phyloP scores from a whole-genome alignment of 192 early-diverging fungal species.

The Rhizoclosmatium globosum region DNA sequence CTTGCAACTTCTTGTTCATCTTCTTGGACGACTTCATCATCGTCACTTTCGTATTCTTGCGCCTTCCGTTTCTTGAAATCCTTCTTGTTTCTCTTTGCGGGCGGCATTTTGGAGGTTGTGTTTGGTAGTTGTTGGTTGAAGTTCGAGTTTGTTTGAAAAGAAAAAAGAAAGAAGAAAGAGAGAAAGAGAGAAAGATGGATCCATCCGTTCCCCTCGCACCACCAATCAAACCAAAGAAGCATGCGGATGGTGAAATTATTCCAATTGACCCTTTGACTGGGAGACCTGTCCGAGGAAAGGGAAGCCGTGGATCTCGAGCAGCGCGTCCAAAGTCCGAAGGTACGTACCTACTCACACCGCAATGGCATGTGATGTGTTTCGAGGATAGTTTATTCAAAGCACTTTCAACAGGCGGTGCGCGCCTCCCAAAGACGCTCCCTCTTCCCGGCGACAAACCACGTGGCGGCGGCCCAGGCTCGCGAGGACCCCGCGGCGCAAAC shows the following conservation, averaged over 20 bases:
- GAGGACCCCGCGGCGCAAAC: neutral
- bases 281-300: conserved; percentile 21
- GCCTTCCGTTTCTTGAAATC: neutral
- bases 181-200: neutral
- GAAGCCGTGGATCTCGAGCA: conserved; percentile 14
- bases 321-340: conserved; percentile 23
- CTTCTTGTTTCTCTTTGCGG: neutral
- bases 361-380: too few species aligned
- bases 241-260: conserved; percentile 12
- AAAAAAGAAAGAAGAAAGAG: conserved; percentile 18
- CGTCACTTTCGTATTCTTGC: conserved; percentile 12
- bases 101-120: neutral
- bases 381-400: neutral
- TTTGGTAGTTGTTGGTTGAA: neutral
- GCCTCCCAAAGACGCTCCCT: neutral
- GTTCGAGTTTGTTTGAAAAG: neutral
- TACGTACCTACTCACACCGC: neutral
- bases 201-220: too few species aligned
- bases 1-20: conserved; percentile 34
- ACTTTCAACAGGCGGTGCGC: conserved; percentile 11
- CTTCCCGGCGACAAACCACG: neutral
- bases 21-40: conserved; percentile 54
- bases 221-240: neutral
- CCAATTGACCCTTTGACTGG: conserved; percentile 27
- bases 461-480: conserved; percentile 2